Evolutionary conservation across 768 basidiomycete species (phyloP), one percentile per base, ranked within the genome.

Genomic region (Coprinopsis sp.): DNA sequence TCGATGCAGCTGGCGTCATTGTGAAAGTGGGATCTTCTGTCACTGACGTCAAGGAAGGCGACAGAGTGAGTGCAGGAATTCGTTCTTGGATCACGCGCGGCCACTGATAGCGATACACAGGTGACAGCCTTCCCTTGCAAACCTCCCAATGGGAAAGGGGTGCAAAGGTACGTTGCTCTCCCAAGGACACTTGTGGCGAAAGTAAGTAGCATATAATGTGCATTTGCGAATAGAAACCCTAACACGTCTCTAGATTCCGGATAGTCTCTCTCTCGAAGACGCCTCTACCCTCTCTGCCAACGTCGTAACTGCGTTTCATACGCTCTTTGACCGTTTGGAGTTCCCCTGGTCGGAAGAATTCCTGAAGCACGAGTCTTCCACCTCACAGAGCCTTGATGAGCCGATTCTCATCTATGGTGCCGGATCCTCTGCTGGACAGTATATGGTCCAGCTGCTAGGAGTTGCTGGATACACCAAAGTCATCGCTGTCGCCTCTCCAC

Each of bases 351-450:
- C 56, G 0, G 47, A 48, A 0, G 23, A n/a, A n/a, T n/a, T n/a
- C n/a, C n/a, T n/a, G n/a, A n/a, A n/a, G n/a, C n/a, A n/a, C n/a
- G n/a, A n/a, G n/a, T n/a, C n/a, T n/a, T n/a, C n/a, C 63, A 18
- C 68, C 71, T 12, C 59, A 62, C 19, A 49, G 58, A 18, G 58
- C 63, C n/a, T n/a, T 2, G 47, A 58, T 16, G 54, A 52, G 1
- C 67, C 73, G 1, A 69, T 77, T 41, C 62, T 76, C 1, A 55
- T 76, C 18, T 75, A 74, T 47, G 74, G 74, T 23, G 72, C 66
- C 11, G 71, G 73, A 3, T 58, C 73, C 10, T 67, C 65, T 13
- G 51, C 66, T 5, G 74, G 70, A 1, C 58, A 66, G 37, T 73
- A 70, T 40, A 54, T 63, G 30, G 45, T 70, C 28, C 64, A 66